These are phyloP conservation scores for Lactifluus pinguis DNA, from an alignment of 768 basidiomycete genomes.

Conservation along the genomic window DNA sequence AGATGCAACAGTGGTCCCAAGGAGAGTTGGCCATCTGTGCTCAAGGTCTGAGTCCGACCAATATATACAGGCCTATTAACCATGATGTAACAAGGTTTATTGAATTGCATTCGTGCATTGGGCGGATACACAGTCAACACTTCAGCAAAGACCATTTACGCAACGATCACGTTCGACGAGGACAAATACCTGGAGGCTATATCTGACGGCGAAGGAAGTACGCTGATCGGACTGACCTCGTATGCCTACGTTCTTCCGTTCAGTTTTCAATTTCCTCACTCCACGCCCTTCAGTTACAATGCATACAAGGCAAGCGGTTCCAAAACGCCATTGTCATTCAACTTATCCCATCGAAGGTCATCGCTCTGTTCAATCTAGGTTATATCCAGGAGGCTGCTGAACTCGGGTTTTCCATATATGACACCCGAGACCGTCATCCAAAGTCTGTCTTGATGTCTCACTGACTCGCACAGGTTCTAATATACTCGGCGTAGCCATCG, in stretches of 20 bases:
- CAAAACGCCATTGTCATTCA: neutral
- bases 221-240: slow-evolving; percentile 52
- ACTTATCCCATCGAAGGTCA: slow-evolving; percentile 34
- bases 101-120: slow-evolving; percentile 56
- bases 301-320: slow-evolving; percentile 44
- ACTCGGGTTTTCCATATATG: slow-evolving; percentile 55
- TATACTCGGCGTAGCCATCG: slow-evolving; percentile 39
- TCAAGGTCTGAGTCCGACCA: slow-evolving; percentile 32
- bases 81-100: slow-evolving; percentile 31
- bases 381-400: slow-evolving; percentile 47
- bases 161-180: slow-evolving; percentile 53
- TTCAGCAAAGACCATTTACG: slow-evolving; percentile 45
- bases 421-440: slow-evolving; percentile 49
- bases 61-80: neutral
- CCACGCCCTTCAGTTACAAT: slow-evolving; percentile 40
- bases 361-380: slow-evolving; percentile 56
- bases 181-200: slow-evolving; percentile 40
- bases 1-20: slow-evolving; percentile 47
- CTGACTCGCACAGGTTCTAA: neutral
- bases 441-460: slow-evolving; percentile 36
- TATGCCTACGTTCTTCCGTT: slow-evolving; percentile 24
- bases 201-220: slow-evolving; percentile 36
- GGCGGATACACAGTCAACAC: slow-evolving; percentile 48
- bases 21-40: slow-evolving; percentile 46
- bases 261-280: neutral